These are phyloP conservation scores for Oryza meyeriana DNA, from an alignment of 176 grass and related monocot species.

Conservation along the genomic window DNA sequence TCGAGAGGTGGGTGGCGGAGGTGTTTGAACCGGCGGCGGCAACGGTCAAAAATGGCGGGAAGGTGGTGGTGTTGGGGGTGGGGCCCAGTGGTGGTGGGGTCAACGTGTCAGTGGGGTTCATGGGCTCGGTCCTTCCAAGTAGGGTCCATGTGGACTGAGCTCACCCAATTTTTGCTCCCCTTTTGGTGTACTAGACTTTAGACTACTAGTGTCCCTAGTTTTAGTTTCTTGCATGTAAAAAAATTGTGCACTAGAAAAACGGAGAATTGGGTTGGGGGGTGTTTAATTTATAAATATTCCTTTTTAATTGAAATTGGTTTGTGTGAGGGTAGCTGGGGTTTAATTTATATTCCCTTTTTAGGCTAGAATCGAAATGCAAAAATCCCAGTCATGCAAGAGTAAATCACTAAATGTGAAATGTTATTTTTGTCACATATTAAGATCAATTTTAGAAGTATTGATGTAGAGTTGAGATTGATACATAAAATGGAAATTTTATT, in stretches of 20 bases:
- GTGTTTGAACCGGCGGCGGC: constrained; percentile 53
- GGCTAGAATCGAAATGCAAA: too few species aligned
- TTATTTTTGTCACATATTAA: too few species aligned
- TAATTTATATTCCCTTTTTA: neutral
- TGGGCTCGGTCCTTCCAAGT: constrained; percentile 64
- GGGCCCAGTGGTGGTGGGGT: constrained; percentile 16
- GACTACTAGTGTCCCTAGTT: neutral
- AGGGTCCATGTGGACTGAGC: constrained; percentile 62
- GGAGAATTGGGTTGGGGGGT: neutral
- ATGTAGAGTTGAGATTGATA: too few species aligned
- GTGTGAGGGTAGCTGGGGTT: neutral
- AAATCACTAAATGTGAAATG: too few species aligned
- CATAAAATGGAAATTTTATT: neutral
- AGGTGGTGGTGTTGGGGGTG: constrained; percentile 30
- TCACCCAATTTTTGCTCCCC: constrained; percentile 3
- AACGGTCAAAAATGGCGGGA: constrained; percentile 59
- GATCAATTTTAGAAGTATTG: too few species aligned
- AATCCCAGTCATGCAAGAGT: too few species aligned
- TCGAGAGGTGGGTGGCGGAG: constrained; percentile 67
- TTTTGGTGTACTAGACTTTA: constrained; percentile 1
- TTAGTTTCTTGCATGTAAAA: constrained; percentile 33
- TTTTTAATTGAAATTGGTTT: neutral
- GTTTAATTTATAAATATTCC: neutral
- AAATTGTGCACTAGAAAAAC: constrained; percentile 10
- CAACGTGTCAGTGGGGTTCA: constrained; percentile 52